phyloP scores from a whole-genome alignment of 441 rosid genomes.

The Croton setiger region DNA sequence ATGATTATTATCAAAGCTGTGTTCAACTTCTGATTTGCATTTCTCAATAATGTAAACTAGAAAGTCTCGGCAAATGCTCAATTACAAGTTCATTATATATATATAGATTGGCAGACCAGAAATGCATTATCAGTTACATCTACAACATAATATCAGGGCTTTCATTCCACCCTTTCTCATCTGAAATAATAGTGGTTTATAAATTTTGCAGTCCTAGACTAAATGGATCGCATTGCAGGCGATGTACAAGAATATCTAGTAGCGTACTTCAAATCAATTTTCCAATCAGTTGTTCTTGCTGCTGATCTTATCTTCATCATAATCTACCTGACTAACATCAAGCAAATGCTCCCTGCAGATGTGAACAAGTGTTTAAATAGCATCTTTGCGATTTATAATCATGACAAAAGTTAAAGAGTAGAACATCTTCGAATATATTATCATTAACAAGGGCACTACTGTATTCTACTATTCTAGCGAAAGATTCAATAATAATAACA shows the following conservation, averaged over 20 bases:
- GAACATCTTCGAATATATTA: not conserved
- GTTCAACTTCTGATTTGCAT: too few relatives aligned
- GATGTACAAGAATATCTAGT: not conserved
- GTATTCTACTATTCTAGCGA: not conserved
- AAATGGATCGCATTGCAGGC: not conserved
- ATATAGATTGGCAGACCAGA: not conserved
- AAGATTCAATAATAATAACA: not conserved
- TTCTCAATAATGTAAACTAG: too few relatives aligned
- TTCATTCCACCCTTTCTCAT: not conserved
- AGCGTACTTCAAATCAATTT: not conserved
- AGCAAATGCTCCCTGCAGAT: conserved; percentile 64
- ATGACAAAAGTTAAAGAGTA: not conserved
- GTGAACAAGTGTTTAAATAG: conserved; percentile 9
- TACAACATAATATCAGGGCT: not conserved
- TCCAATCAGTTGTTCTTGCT: conserved; percentile 13
- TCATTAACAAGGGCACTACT: not conserved
- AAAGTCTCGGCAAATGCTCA: conserved; percentile 2
- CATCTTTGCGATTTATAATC: not conserved
- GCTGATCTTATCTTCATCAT: conserved; percentile 33
- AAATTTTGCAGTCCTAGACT: conserved; percentile 15
- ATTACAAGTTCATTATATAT: conserved; percentile 8
- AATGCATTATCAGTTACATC: not conserved
- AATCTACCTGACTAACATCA: conserved; percentile 34
- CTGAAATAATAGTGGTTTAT: not conserved
- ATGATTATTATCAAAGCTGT: too few relatives aligned